phyloP scores from a whole-genome alignment of 169 alveolate species.

The Pseudocohnilembus persalinus region DNA sequence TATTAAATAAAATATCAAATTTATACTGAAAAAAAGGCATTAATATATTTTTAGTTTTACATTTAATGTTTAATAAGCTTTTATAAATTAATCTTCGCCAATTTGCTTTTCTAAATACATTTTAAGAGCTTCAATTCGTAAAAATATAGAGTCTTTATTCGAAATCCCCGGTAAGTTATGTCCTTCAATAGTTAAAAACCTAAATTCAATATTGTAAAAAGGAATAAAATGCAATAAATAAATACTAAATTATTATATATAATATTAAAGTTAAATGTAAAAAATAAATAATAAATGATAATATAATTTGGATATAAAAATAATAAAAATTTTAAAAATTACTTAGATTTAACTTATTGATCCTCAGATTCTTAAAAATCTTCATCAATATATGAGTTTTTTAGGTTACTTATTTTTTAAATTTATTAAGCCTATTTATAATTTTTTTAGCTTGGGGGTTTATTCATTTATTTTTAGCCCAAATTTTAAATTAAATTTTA shows the following conservation, averaged over 20 bases:
- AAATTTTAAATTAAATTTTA: neutral
- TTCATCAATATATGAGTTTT: slow-evolving; percentile 30
- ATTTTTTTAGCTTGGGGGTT: neutral
- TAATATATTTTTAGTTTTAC: slow-evolving; percentile 1
- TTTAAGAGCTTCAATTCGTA: slow-evolving; percentile 62
- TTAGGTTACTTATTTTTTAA: neutral
- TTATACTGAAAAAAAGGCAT: neutral
- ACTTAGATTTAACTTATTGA: slow-evolving; percentile 33
- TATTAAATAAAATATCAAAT: neutral
- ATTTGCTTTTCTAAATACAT: slow-evolving; percentile 48
- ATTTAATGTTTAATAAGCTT: slow-evolving; percentile 36
- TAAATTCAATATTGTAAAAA: neutral
- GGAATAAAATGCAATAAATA: too few species aligned
- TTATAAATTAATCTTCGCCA: slow-evolving; percentile 38
- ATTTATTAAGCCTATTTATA: neutral
- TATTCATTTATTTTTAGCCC: neutral
- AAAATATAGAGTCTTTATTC: slow-evolving; percentile 50
- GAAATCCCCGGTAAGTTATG: slow-evolving; percentile 41
- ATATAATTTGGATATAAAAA: neutral
- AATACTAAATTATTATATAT: too few species aligned
- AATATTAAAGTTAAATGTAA: too few species aligned
- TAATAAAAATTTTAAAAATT: neutral
- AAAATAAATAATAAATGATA: too few species aligned
- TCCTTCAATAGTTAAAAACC: slow-evolving; percentile 18
- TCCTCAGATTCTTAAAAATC: slow-evolving; percentile 50